Conservation (phyloP, 2,329 filamentous ascomycete genomes). For the Talaromyces sp. region DNA sequence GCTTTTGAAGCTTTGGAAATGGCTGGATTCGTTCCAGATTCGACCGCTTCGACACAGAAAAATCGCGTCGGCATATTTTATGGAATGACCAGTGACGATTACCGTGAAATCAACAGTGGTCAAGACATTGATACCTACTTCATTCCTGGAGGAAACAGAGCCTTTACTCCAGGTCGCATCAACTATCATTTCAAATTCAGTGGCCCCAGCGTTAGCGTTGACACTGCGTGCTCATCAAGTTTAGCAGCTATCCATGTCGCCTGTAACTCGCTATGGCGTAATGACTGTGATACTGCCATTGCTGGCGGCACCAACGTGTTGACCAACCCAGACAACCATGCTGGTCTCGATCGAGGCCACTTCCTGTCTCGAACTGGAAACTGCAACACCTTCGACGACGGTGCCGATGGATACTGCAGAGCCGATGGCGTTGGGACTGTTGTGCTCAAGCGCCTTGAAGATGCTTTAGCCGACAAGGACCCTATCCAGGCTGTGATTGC, state of each 20-base stretch:
- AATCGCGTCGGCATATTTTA: slow-evolving; percentile 65
- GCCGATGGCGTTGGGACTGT: slow-evolving; percentile 46
- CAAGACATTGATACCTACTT: slow-evolving; percentile 65
- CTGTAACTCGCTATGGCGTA: slow-evolving; percentile 65
- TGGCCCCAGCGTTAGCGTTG: slow-evolving; percentile 64
- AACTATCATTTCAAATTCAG: slow-evolving; percentile 72
- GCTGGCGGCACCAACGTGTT: slow-evolving; percentile 69
- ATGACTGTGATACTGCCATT: slow-evolving; percentile 72
- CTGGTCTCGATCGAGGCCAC: slow-evolving; percentile 56
- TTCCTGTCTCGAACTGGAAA: slow-evolving; percentile 31
- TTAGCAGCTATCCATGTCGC: slow-evolving; percentile 64
- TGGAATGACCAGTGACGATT: slow-evolving; percentile 65
- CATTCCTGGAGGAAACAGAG: slow-evolving; percentile 56
- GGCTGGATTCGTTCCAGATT: slow-evolving; percentile 67
- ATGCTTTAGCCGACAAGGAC: slow-evolving; percentile 47
- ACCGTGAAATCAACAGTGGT: slow-evolving; percentile 60
- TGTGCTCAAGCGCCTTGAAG: slow-evolving; percentile 45
- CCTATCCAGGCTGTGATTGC: slow-evolving; percentile 39
- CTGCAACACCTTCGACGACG: slow-evolving; percentile 46
- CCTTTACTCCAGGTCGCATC: slow-evolving; percentile 58
- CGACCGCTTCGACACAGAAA: slow-evolving; percentile 58
- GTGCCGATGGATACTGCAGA: slow-evolving; percentile 51
- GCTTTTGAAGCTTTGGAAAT: slow-evolving; percentile 75
- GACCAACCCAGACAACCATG: slow-evolving; percentile 73
- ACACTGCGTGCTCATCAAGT: slow-evolving; percentile 71